Percentiles rank a stretch among this genome's conserved stretches.
Evolutionary conservation across 2,329 filamentous ascomycete species (phyloP).

Genomic region (Verruconis gallopava): DNA sequence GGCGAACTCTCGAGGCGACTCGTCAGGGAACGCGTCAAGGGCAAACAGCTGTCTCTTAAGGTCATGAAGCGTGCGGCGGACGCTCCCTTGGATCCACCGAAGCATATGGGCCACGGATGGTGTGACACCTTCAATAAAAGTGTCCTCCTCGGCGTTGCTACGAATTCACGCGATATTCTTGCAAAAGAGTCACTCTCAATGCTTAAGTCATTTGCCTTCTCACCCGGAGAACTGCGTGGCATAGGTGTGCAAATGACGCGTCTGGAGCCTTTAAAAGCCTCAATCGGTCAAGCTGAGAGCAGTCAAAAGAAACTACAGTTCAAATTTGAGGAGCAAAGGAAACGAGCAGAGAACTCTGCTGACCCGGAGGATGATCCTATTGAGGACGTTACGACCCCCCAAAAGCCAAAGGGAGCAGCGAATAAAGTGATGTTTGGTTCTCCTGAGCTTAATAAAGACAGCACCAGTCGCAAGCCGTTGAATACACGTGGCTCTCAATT

Average conservation of each 20-base stretch:
- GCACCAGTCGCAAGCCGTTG: slow-evolving; percentile 49
- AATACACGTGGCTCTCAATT: slow-evolving; percentile 86
- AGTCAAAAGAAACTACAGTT: slow-evolving; percentile 74
- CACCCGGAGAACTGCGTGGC: slow-evolving; percentile 83
- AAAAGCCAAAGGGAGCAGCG: slow-evolving; percentile 17
- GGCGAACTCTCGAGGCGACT: slow-evolving; percentile 73
- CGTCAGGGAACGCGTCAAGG: slow-evolving; percentile 72
- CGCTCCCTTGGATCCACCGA: slow-evolving; percentile 80
- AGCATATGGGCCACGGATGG: slow-evolving; percentile 88
- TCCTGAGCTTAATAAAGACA: slow-evolving; percentile 28
- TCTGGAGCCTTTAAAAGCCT: slow-evolving; percentile 62
- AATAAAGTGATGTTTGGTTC: slow-evolving; percentile 27
- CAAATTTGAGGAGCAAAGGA: slow-evolving; percentile 34
- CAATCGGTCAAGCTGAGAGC: slow-evolving; percentile 39
- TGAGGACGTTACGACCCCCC: slow-evolving; percentile 31
- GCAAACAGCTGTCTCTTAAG: slow-evolving; percentile 81
- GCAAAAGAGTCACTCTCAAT: slow-evolving; percentile 77
- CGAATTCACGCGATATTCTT: slow-evolving; percentile 57
- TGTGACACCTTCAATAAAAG: slow-evolving; percentile 94
- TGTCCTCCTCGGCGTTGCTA: slow-evolving; percentile 67
- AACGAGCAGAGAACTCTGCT: slow-evolving; percentile 10
- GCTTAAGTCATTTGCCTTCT: slow-evolving; percentile 67
- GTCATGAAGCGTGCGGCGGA: slow-evolving; percentile 80
- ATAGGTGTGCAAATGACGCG: slow-evolving; percentile 90
- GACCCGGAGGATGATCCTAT: slow-evolving; percentile 27